Evolutionary conservation across 2,329 filamentous ascomycete species (phyloP).

Genomic region (Harringtonia lauricola): DNA sequence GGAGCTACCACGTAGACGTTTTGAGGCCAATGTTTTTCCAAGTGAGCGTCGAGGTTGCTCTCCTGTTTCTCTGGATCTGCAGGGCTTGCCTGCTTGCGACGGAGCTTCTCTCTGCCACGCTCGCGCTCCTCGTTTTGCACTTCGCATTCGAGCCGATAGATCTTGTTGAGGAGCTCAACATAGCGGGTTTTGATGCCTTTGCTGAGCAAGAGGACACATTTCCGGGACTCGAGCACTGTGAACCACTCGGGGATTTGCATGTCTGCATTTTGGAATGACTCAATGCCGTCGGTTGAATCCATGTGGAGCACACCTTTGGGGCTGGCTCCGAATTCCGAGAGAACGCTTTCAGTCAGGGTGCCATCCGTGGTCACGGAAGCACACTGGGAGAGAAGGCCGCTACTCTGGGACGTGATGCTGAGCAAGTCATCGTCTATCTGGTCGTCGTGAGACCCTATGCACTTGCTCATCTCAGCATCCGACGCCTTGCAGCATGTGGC

Average conservation of each 20-base stretch:
- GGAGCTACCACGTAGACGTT: too few relatives aligned
- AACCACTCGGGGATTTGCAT: conserved; percentile 4
- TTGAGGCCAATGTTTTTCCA: too few relatives aligned
- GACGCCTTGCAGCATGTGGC: neutral
- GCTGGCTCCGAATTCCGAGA: too few relatives aligned
- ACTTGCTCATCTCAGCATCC: neutral
- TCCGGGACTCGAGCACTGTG: neutral
- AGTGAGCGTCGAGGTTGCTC: too few relatives aligned
- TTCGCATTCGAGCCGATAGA: conserved; percentile 1
- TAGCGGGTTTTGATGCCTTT: neutral
- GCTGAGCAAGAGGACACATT: neutral
- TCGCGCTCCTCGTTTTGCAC: neutral
- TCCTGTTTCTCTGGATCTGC: neutral
- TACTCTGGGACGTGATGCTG: too few relatives aligned
- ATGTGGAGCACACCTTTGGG: neutral
- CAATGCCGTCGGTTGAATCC: neutral
- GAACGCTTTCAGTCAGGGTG: too few relatives aligned
- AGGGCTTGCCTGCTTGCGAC: neutral
- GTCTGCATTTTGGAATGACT: neutral
- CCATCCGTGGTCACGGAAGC: too few relatives aligned
- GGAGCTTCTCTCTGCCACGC: neutral
- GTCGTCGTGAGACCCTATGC: neutral
- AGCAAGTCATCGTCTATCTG: neutral
- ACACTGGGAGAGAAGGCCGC: too few relatives aligned
- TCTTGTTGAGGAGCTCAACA: conserved; percentile 2